Evolutionary conservation across 1,284 basidiomycete genomes (phyloP), one percentile per base, ranked within the genome.

Genomic region (Trichosporon inkin): DNA sequence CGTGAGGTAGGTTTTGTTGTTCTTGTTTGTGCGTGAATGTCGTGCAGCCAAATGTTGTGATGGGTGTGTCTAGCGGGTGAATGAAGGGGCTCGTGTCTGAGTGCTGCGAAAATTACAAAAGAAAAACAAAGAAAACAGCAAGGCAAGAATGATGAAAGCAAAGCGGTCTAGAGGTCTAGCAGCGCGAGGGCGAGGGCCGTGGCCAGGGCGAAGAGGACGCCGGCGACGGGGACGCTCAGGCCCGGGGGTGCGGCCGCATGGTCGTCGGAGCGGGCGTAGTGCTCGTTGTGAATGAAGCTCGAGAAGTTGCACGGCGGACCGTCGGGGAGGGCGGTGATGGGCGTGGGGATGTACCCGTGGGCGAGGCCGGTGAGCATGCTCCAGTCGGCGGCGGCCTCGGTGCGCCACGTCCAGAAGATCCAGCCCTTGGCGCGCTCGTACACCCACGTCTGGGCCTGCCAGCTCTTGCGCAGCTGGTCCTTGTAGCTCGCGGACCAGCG

Each of bases 401-500:
- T 75, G 63, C 74, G 73, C 76, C 76, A 78, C 0, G 69, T 70
- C 74, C 74, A 74, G 60, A 67, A 67, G 37, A 73, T 62, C 67
- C 71, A 75, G 1, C 73, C 68, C 60, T 69, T 70, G 10, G 71
- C 76, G 52, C 72, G 66, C 61, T 81, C 78, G 58, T 78, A 80
- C 16, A 69, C 68, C 62, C 75, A 71, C 34, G 81, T 81, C 72
- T 95, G 93, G 0, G 90, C 88, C 73, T 94, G 91, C 85, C 89
- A 96, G 71, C 84, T 86, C 71, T 86, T 82, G 35, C 87, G 80
- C 55, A 97, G 80, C 81, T 88, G 88, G 1, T 83, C 84, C 81
- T 90, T 91, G 81, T 91, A 96, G 56, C 80, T 82, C 5, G 82
- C 71, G 69, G 85, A 87, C 78, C 93, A 96, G 1, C 81, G 79